Base-by-base conservation (phyloP, 2,329 filamentous ascomycete genomes). In the Aspergillus sojae region DNA sequence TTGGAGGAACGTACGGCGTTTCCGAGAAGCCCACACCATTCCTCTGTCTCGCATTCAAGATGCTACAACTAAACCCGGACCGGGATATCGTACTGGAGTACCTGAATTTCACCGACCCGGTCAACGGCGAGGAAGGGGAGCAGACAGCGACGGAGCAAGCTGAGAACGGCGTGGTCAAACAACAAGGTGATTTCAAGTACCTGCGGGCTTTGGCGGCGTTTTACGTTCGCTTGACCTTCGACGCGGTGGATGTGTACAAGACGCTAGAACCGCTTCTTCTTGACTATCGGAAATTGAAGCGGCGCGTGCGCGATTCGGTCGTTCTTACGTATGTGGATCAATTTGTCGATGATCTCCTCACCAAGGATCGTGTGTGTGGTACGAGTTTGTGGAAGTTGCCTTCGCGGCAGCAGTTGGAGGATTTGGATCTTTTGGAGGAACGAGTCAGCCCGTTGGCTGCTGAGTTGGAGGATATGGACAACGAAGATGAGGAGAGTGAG, bases 301-400 rank as follows among this genome's bases (percentile, higher is more conserved):
- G 93, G 64, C 86, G 91, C 70, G 90, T 89, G 16, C 87, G 93
- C 67, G 87, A 88, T 32, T 91, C 91, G 1, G 94, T 91, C 67
- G 84, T 82, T 14, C 77, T 99, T 70, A 95, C 92, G 3, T 91
- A 87, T 72, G 84, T 99, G 79, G 95, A 99, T 78, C 90, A 94
- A 71, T 98, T 99, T 76, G 88, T 98, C 61, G 95, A 99, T 77
- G 93, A 97, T 65, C 80, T 99, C 68, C 82, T 99, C 66, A 91
- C 87, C 0, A 96, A 96, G 79, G 92, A 96, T 62, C 86, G 95
- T 58, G 90, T 97, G 0, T 98, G 94, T 75, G 94, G 89, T 43
- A 98, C 95, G 3, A 96, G 90, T 74, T 75, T 99, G 70, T 96
- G 93, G 89, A 96, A 97, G 81, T 86, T 99, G 84, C 92, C 94